Percentiles rank a stretch among this genome's conserved stretches.
Conservation (phyloP, 495 filamentous ascomycete genomes). For the Neurospora discreta region DNA sequence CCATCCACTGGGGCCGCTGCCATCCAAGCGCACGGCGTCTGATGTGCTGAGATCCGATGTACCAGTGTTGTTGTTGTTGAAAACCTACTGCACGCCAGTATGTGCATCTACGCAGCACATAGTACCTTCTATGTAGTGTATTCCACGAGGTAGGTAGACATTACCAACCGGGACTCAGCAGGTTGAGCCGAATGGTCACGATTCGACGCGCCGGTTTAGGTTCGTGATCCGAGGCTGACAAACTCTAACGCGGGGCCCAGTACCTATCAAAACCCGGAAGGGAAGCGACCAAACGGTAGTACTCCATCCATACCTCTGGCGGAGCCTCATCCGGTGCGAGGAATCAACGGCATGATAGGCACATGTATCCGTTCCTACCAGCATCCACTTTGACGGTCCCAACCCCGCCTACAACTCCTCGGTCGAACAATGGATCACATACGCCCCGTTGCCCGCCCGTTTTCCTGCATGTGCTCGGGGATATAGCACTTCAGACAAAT, state of each 20-base stretch:
- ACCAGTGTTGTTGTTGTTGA: constrained; percentile 1
- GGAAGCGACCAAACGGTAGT: not conserved
- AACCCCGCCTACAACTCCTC: not conserved
- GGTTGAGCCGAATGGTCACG: constrained; percentile 1
- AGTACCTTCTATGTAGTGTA: constrained; percentile 19
- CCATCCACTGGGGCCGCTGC: not conserved
- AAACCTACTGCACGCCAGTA: not conserved
- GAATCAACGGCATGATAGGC: not conserved
- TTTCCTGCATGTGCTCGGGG: not conserved
- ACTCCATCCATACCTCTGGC: not conserved
- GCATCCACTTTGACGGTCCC: not conserved
- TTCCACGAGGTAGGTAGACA: constrained; percentile 17
- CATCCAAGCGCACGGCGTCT: not conserved
- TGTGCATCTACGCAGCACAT: constrained; percentile 3
- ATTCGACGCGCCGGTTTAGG: not conserved
- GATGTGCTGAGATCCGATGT: not conserved
- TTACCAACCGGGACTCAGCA: constrained; percentile 7
- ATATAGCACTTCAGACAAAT: not conserved
- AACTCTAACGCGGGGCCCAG: not conserved
- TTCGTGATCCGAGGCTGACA: not conserved
- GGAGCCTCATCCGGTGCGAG: not conserved
- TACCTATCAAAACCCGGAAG: not conserved
- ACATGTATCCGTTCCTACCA: not conserved
- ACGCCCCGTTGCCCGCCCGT: not conserved
- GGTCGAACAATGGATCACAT: not conserved